Evolutionary conservation across 768 basidiomycete species (phyloP).

Genomic region (Mycena galericulata): DNA sequence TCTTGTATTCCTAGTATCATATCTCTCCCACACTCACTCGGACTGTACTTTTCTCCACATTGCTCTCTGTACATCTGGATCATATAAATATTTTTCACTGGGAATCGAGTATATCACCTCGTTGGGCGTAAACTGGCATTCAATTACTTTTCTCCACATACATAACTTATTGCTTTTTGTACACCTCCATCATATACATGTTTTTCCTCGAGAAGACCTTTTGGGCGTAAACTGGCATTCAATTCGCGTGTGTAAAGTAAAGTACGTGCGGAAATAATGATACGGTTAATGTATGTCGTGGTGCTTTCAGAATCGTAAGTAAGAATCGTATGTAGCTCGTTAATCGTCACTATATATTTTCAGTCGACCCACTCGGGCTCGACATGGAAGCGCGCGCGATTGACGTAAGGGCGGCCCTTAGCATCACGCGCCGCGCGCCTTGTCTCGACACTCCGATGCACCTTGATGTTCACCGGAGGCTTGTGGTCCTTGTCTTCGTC

Average conservation of each 20-base stretch:
- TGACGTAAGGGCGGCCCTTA: conserved; percentile 40
- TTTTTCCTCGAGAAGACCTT: background rate
- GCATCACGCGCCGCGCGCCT: conserved; percentile 64
- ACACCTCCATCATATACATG: too few species aligned
- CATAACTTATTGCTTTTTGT: too few species aligned
- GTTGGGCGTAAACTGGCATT: too few species aligned
- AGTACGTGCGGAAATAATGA: too few species aligned
- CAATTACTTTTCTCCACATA: background rate
- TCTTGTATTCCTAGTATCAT: too few species aligned
- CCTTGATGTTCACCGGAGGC: conserved; percentile 45
- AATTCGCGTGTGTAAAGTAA: too few species aligned
- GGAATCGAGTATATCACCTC: too few species aligned
- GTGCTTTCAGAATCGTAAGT: too few species aligned
- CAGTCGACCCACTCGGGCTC: conserved; percentile 31
- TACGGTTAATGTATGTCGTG: too few species aligned
- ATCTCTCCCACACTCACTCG: too few species aligned
- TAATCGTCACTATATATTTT: background rate
- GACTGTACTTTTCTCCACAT: conserved; percentile 41
- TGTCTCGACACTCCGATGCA: conserved; percentile 64
- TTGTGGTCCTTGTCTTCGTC: background rate
- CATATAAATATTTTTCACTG: background rate
- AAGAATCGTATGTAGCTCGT: too few species aligned
- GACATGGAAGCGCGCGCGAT: conserved; percentile 27
- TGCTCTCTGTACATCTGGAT: conserved; percentile 34
- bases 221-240: too few species aligned